Evolutionary conservation across 176 grass and related monocot species (phyloP), one percentile per base, ranked within the genome.

Genomic region (Coix lacrymajobi): DNA sequence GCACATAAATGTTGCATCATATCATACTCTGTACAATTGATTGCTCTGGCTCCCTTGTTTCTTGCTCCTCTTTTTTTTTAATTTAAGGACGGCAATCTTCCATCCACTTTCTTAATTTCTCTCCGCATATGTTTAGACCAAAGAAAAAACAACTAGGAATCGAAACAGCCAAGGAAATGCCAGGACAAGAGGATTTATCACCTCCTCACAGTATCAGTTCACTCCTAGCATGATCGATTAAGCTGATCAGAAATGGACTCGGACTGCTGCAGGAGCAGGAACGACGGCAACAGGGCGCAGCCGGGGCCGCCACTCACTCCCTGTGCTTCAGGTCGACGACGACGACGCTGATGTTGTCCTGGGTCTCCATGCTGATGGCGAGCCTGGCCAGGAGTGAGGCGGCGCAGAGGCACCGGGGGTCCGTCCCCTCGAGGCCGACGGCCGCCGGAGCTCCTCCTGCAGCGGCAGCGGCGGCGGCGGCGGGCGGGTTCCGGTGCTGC

Each of bases 301-400:
- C n/a, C n/a, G n/a, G n/a, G n/a, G 22, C 0, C 19, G 8, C 0
- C 7, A 0, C 46, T 58, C 71, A 89, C 11, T 44, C 17, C 51
- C 77, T 94, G 44, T 62, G 70, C 51, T 87, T 89, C 41, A 97
- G 78, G 77, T 92, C 90, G 10, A 97, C 74, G n/a, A 97, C 94
- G 26, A 97, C 63, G 16, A 92, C 84, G 32, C 92, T 97, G 57
- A 94, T 91, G 71, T 97, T 94, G 34, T 97, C 94, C 3, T 54
- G 33, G 13, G 88, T 94, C 39, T 63, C 91, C 62, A 92, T 76
- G 6, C 85, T 88, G 0, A 94, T 81, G 17, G 94, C 94, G 29
- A 97, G 88, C 83, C 92, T 84, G 8, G 88, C 90, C 2, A 97
- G 86, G 38, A 97, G 81, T 3, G 85, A 84, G 4, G 92, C 88